A percentile compares a stretch with the other conserved stretches of the same genome.
phyloP scores from a whole-genome alignment of 495 filamentous ascomycete genomes.

The Xylaria nigripes region DNA sequence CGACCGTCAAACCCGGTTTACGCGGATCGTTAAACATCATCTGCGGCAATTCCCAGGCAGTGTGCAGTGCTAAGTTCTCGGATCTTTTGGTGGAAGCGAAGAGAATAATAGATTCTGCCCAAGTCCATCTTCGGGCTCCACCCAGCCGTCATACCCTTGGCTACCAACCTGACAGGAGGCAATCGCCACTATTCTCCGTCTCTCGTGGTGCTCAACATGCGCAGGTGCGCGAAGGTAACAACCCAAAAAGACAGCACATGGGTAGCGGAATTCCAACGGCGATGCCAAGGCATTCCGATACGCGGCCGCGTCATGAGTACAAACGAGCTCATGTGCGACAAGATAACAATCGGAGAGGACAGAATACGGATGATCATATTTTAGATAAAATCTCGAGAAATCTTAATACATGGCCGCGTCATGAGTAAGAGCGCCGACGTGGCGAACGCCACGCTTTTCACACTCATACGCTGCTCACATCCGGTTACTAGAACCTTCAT shows the following conservation, averaged over 20 bases:
- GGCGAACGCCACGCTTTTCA: neutral
- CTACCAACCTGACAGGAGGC: neutral
- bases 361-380: neutral
- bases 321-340: too few species aligned
- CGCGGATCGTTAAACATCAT: slow-evolving; percentile 25
- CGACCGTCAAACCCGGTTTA: slow-evolving; percentile 12
- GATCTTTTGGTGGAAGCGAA: slow-evolving; percentile 14
- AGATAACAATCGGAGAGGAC: neutral
- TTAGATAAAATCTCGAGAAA: neutral
- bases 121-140: neutral
- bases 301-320: too few species aligned
- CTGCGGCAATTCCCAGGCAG: neutral
- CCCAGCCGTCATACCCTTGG: neutral
- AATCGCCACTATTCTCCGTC: neutral
- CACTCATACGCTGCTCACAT: neutral
- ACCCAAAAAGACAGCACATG: too few species aligned
- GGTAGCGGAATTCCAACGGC: too few species aligned
- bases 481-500: neutral
- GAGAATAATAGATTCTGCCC: slow-evolving; percentile 9
- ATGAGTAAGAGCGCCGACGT: neutral
- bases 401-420: neutral
- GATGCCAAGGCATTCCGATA: too few species aligned
- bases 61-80: slow-evolving; percentile 17
- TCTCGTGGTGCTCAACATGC: neutral
- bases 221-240: neutral